Base-by-base conservation (phyloP, 2,329 filamentous ascomycete species). In the Cadophora sp. region DNA sequence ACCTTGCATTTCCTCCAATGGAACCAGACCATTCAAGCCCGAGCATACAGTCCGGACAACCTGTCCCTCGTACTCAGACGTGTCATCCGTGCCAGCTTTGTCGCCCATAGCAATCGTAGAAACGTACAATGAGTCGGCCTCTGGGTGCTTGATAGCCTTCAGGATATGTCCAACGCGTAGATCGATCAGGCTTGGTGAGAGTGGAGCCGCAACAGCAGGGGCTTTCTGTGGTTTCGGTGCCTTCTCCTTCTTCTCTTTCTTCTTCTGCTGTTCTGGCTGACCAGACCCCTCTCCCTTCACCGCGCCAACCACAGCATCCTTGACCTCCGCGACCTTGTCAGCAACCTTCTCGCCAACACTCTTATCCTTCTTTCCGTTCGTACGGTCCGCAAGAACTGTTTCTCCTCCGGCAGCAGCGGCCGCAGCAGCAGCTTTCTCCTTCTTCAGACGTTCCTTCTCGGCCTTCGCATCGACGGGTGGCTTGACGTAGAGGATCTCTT, bases 111-210 rank as follows among this genome's bases (percentile, higher is more conserved):
- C 93, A 77, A 99, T 97, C 64, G 94, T 98, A 70, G 92, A 97
- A 69, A 99, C 96, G 81, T 90, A 99, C 63, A 99, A 88, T 14
- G 92, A 97, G 83, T 99, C 96, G 73, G 96, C 96, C 76, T 99
- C 97, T 64, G 96, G 96, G 84, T 99, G 96, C 80, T 94, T 92
- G 82, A 96, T 87, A 62, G 94, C 94, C 83, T 97, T 97, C 77
- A 99, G 90, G 76, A 99, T 97, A 84, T 98, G 96, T 69, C 96
- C 96, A 69, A 99, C 95, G 72, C 96, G 91, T 62, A 99, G 90
- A 80, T 99, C 96, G 79, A 99, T 97, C 69, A 97, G 87, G 68
- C 87, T 85, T 2, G 96, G 96, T 1, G 93, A 92, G 5, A 93
- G 89, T 1, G 93, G 91, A 14, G 93, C 91, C 62, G 93, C 87